A percentile compares a stretch with the other conserved stretches of the same genome.
Evolutionary conservation across 371 early-diverging fungal genomes (phyloP).

Genomic region (Syncephalastrum racemosum): DNA sequence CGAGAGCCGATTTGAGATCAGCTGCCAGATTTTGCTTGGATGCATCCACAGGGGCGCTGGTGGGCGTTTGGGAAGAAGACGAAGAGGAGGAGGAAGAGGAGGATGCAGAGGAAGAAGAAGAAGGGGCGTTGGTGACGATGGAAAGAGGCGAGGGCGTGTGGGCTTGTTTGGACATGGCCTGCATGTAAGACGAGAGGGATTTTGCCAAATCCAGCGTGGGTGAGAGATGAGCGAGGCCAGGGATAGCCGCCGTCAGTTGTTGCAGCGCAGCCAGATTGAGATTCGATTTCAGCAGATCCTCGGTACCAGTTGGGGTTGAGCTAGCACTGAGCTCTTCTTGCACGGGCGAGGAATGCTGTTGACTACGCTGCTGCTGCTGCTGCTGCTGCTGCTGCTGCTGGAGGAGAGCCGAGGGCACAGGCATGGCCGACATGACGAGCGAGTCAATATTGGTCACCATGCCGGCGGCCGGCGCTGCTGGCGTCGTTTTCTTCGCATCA

Average conservation of each 20-base stretch:
- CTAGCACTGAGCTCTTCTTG: too few relatives aligned
- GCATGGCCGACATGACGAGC: background rate
- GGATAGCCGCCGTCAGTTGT: slow-evolving; percentile 42
- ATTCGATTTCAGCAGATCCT: slow-evolving; percentile 36
- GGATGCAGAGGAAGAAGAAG: slow-evolving; percentile 8
- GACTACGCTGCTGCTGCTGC: slow-evolving; percentile 1
- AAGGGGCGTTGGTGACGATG: slow-evolving; percentile 11
- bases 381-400: slow-evolving; percentile 7
- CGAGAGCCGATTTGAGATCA: slow-evolving; percentile 41
- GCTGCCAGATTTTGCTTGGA: background rate
- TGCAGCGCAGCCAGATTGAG: slow-evolving; percentile 44
- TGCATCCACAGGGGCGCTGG: background rate
- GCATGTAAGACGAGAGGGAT: slow-evolving; percentile 40
- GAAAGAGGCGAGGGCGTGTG: background rate
- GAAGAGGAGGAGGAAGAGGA: slow-evolving; percentile 13
- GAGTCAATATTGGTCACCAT: slow-evolving; percentile 5
- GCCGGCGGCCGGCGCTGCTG: slow-evolving; percentile 1
- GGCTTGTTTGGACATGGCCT: slow-evolving; percentile 27
- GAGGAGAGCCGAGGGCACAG: slow-evolving; percentile 2
- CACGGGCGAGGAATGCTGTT: background rate
- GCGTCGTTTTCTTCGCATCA: slow-evolving; percentile 13
- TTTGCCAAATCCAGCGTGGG: slow-evolving; percentile 41
- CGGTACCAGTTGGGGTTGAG: slow-evolving; percentile 11
- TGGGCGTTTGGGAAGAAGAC: slow-evolving; percentile 9
- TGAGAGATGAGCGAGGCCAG: slow-evolving; percentile 32